Evolutionary conservation across 2,329 filamentous ascomycete species (phyloP).

Genomic region (Westerdykella sp.): DNA sequence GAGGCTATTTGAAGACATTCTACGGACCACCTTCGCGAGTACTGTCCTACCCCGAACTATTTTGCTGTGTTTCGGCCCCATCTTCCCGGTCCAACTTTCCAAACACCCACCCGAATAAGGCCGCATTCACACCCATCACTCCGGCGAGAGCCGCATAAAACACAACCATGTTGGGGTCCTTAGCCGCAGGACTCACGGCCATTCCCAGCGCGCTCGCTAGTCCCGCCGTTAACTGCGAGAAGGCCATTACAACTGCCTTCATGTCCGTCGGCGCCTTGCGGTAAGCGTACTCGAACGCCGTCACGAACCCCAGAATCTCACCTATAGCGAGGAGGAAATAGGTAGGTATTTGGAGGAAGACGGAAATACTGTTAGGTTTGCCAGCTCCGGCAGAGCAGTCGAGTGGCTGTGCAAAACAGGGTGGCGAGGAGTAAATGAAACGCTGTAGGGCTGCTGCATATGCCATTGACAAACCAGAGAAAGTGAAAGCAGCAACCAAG

Average conservation of each 20-base stretch:
- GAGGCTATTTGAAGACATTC: too few species aligned
- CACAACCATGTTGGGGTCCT: constrained; percentile 10
- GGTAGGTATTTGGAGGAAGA: constrained; percentile 35
- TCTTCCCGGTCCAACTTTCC: constrained; percentile 4
- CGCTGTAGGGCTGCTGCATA: constrained; percentile 21
- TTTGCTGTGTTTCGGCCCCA: constrained; percentile 1
- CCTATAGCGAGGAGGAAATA: constrained; percentile 34
- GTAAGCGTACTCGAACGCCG: constrained; percentile 38
- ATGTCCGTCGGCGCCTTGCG: constrained; percentile 36
- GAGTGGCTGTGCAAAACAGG: constrained; percentile 33
- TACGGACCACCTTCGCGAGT: background rate
- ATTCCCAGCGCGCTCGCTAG: constrained; percentile 21
- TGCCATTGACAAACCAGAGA: constrained; percentile 13
- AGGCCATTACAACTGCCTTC: constrained; percentile 26
- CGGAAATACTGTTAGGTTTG: constrained; percentile 31
- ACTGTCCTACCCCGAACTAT: background rate
- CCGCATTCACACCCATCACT: constrained; percentile 4
- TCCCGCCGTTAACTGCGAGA: constrained; percentile 19
- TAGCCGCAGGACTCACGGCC: constrained; percentile 21
- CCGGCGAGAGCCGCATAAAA: constrained; percentile 8
- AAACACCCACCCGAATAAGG: constrained; percentile 7
- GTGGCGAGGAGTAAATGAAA: constrained; percentile 21
- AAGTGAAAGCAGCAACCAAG: constrained; percentile 15
- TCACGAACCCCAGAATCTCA: constrained; percentile 38
- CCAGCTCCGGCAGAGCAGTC: constrained; percentile 20